Evolutionary conservation across 768 basidiomycete genomes (phyloP), one percentile per base, ranked within the genome.

Genomic region (Lentinula guzmanii): DNA sequence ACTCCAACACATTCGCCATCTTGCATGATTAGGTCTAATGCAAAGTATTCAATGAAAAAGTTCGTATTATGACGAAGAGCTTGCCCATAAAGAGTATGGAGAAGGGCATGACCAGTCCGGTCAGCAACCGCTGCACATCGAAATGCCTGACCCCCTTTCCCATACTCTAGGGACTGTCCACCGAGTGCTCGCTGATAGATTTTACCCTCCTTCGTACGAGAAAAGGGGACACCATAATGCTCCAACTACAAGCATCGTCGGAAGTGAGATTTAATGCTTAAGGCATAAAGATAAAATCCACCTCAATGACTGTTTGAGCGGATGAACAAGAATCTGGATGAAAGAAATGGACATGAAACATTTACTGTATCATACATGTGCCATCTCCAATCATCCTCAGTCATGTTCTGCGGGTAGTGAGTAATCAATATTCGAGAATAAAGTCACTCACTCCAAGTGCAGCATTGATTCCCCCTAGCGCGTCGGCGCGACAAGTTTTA

Each of bases 41-140:
- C 97, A 74, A 99, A 98, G 77, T 96, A 99, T 75, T 99, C 97
- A 75, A 99, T 98, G 81, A 99, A 99, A 78, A 98, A 99, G 77
- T 98, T 96, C 73, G 97, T 98, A 81, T 98, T 89, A 82, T 99
- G 97, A 62, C 94, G 90, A 64, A 99, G 86, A 61, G 96, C 98
- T 80, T 99, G 97, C 67, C 97, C 97, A 70, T 99, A 99, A 61
- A 99, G 91, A 10, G 96, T 97, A 81, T 99, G 97, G 45, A 99
- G 86, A 70, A 99, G 86, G 21, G 97, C 96, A 70, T 99, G 97
- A 24, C 97, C 97, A 9, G 97, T 99, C 73, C 97, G 92, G 74
- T 99, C 97, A 60, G 97, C 97, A 4, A 96, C 96, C 59, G 96
- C 95, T 52, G 96, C 96, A 72, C 96, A 98, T 64, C 97, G 93